Evolutionary conservation across 257 asterid genomes (phyloP), one percentile per base, ranked within the genome.

Genomic region (Salvia hispanica): DNA sequence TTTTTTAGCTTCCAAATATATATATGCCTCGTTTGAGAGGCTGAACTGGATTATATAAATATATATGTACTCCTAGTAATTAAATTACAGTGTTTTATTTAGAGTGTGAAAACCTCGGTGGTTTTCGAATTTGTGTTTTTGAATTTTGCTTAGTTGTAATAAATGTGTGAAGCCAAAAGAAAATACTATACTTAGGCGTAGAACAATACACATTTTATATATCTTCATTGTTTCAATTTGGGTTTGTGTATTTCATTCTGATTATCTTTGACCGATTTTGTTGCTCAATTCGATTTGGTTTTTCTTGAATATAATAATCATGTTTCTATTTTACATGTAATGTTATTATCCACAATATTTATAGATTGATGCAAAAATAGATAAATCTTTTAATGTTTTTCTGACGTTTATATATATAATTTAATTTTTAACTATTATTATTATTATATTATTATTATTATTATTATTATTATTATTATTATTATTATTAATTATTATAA

Each of bases 51-150:
- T 58, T 67, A 65, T 4, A 31, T 44, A 28, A 8, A 68, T 7
- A 64, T 50, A n/a, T 55, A 53, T n/a, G 70, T 62, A 69, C 51
- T 25, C 31, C 40, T 67, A 76, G 31, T 66, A 12, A 28, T 66
- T 52, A 51, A 25, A 71, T 67, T 69, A 64, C 68, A 62, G 74
- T 71, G 72, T 73, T 68, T 64, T 57, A 44, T 34, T 56, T 28
- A 67, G 9, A 55, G 3, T 67, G 44, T 80, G 63, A 58, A 70
- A 76, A 79, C 83, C 87, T 60, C 55, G 84, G 80, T 59, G 88
- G 85, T 84, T 82, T 79, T 79, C 65, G 57, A 71, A 60, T 18
- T 71, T 6, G 9, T 11, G 57, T 31, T 63, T 77, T 62, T 66
- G 37, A 39, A 44, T 44, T 58, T 40, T 39, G 18, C 10, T 63